phyloP scores from a whole-genome alignment of 1,139 yeast genomes.

The Yamadazyma siamensis region DNA sequence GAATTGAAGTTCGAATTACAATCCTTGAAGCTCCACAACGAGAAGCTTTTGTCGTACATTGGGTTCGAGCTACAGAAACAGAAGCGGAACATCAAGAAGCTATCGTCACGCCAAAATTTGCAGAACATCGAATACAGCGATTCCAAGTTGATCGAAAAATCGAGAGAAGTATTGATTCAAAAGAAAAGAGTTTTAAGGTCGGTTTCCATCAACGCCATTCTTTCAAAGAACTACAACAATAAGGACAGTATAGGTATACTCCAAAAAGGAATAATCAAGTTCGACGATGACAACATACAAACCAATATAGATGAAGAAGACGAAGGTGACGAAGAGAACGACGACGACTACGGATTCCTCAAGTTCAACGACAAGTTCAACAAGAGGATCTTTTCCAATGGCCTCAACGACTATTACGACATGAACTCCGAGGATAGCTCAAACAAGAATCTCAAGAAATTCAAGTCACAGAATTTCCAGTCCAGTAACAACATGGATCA shows the following conservation, averaged over 20 bases:
- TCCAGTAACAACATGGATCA: constrained; percentile 12
- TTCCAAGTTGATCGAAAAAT: constrained; percentile 47
- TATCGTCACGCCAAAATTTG: constrained; percentile 34
- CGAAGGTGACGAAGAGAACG: constrained; percentile 16
- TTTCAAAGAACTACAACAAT: constrained; percentile 27
- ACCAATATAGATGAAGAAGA: constrained; percentile 15
- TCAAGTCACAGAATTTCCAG: constrained; percentile 34
- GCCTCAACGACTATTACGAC: constrained; percentile 24
- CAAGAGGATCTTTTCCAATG: constrained; percentile 30
- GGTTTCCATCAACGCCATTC: constrained; percentile 42
- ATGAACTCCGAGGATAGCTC: constrained; percentile 14
- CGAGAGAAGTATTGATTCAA: constrained; percentile 39
- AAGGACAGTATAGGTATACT: constrained; percentile 16
- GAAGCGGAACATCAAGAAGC: constrained; percentile 39
- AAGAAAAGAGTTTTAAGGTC: constrained; percentile 44
- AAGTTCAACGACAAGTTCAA: constrained; percentile 27
- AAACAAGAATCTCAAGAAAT: constrained; percentile 23
- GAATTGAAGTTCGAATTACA: constrained; percentile 53
- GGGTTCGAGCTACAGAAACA: constrained; percentile 55
- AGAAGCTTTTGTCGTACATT: constrained; percentile 53
- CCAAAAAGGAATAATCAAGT: constrained; percentile 18
- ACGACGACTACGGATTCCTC: constrained; percentile 36
- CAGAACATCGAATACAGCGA: constrained; percentile 49
- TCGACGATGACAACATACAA: constrained; percentile 11
- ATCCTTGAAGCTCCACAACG: constrained; percentile 53